Base-by-base conservation (phyloP, 73 alveolate genomes). In the Paramecium sexaurelia region DNA sequence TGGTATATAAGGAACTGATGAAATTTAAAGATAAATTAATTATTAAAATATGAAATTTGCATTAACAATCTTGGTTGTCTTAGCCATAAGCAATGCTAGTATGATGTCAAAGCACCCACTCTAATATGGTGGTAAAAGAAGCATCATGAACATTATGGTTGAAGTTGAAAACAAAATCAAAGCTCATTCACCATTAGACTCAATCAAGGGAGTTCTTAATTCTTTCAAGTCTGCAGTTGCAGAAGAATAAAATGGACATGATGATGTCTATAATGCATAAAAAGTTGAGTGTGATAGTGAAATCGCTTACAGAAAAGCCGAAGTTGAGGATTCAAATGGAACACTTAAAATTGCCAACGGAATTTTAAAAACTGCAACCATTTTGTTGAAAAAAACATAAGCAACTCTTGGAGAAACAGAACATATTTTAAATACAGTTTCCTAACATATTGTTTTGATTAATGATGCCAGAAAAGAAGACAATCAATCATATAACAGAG, bases 381-480 rank as follows among this genome's bases (percentile, higher is more conserved):
- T 39, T 45, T 39, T 75, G 20, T 26, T 36, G 41, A 36, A 36
- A 36, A 75, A 75, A 56, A 29, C 89, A 8, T 15, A 36, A 75
- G 89, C 89, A 19, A 75, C 89, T 35, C 89, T 75, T 17, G 66
- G 69, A 7, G 66, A 26, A 19, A 41, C 69, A n/a, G 89, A 41
- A 36, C n/a, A 75, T 37, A 75, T 75, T 41, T 56, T 75, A 13
- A 75, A 39, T 35, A 36, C 66, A 33, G 69, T 41, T 10, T 39
- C 71, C 17, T n/a, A 4, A 24, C 89, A 75, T 22, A 17, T 75
- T 11, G 36, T 41, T 39, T 39, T 75, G 33, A 75, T 75, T 17
- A 75, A 75, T 56, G 89, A 75, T 20, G 89, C 69, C 68, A 75
- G 89, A 75, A 75, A 75, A 37, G 66, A 33, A 75, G 89, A 75